Percentiles rank a stretch among this genome's conserved stretches.
Evolutionary conservation across 2,329 filamentous ascomycete genomes (phyloP).

Genomic region (Pseudocercospora pini-densiflorae): DNA sequence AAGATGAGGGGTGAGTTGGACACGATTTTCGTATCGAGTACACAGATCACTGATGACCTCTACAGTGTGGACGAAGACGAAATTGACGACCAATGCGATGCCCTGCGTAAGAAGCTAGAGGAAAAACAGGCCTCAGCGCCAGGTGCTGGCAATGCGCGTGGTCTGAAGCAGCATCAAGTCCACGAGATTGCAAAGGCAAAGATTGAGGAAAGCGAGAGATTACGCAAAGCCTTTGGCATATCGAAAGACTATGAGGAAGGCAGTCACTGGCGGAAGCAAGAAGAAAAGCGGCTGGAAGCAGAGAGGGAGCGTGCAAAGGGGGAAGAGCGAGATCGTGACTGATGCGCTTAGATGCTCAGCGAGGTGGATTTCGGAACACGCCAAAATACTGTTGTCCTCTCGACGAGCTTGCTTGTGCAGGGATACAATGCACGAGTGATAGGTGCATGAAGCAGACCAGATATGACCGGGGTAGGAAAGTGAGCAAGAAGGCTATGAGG

Average conservation of each 20-base stretch:
- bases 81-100: conserved; percentile 78
- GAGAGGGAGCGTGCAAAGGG: conserved; percentile 31
- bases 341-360: neutral
- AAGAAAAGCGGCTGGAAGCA: conserved; percentile 60
- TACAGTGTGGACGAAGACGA: conserved; percentile 80
- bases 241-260: conserved; percentile 84
- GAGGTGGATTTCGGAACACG: no score
- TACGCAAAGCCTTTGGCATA: conserved; percentile 86
- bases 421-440: neutral
- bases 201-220: conserved; percentile 89
- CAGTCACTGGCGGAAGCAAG: conserved; percentile 81
- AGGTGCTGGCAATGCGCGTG: conserved; percentile 51
- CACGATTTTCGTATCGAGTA: neutral
- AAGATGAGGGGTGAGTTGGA: conserved; percentile 74
- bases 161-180: conserved; percentile 89
- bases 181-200: conserved; percentile 97
- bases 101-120: conserved; percentile 66
- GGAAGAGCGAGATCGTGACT: conserved; percentile 27
- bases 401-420: neutral
- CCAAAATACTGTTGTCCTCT: no score
- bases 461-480: neutral
- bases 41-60: neutral
- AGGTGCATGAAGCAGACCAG: neutral
- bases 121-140: conserved; percentile 56
- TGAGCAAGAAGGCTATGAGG: neutral